phyloP scores from a whole-genome alignment of 1,139 yeast genomes.

The Arxiozyma bovina region DNA sequence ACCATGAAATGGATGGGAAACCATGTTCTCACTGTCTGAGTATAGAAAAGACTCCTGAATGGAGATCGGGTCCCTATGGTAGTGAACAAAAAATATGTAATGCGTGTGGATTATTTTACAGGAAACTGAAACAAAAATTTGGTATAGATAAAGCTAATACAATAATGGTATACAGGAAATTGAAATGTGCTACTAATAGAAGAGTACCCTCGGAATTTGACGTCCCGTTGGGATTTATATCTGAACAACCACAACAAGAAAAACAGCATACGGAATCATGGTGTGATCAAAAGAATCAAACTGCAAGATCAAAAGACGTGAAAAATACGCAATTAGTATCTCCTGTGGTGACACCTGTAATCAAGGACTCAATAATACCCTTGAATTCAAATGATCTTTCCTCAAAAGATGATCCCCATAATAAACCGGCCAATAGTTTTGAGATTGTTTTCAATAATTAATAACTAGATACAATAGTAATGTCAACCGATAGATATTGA shows the following conservation, averaged over 20 bases:
- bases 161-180: conserved; percentile 3
- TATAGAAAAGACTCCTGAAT: conserved; percentile 5
- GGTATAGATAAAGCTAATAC: background rate
- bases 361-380: background rate
- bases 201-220: conserved; percentile 4
- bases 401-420: too few relatives aligned
- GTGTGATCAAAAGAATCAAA: too few relatives aligned
- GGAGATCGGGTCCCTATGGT: conserved; percentile 8
- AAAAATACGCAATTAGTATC: background rate
- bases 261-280: too few relatives aligned
- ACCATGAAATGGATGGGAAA: conserved; percentile 4
- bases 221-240: background rate
- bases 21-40: conserved; percentile 3
- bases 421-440: too few relatives aligned
- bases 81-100: conserved; percentile 2
- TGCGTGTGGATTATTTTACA: conserved; percentile 6
- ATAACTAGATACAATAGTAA: too few relatives aligned
- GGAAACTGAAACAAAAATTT: conserved; percentile 4
- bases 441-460: too few relatives aligned
- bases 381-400: too few relatives aligned
- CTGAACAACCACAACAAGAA: background rate
- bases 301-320: background rate
- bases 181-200: background rate
- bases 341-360: background rate
- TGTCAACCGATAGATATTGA: too few relatives aligned